Base-by-base conservation (phyloP, 768 basidiomycete species). In the Leucosporidium creatinivorum region DNA sequence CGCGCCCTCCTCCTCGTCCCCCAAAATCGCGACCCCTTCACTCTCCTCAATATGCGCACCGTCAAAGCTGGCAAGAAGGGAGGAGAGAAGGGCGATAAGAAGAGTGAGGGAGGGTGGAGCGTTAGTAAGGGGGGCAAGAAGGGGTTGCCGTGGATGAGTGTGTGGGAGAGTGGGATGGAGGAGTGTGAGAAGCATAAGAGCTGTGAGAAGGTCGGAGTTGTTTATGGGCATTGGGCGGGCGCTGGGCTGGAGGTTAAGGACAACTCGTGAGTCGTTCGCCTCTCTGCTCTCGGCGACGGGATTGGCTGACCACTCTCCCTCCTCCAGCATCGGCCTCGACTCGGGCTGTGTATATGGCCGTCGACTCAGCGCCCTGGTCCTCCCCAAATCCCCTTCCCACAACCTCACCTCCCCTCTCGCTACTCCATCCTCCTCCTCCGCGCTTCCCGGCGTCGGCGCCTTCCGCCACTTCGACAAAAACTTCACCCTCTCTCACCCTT, bases 221-320 rank as follows among this genome's bases (percentile, higher is more conserved):
- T 72, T 6, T 72, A 72, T 36, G 71, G 71, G 0, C 71, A 72
- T 30, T 69, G 71, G 67, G 67, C 67, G 5, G 62, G 56, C 6
- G 62, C 62, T 25, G 70, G 70, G 3, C 19, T 72, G n/a, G 47
- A 63, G 17, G 56, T 67, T 0, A 63, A 66, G 44, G 28, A 57
- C 5, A 62, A 69, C 25, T 58, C 56, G 65, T 68, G 28, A 48
- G 65, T 60, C 21, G 5, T 23, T 18, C 25, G 39, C 36, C 6
- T 10, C n/a, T 44, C 33, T 55, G 10, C 28, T 30, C 21, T 26
- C 26, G n/a, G 26, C 3, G 3, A 9, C 33, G 48, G 8, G 33
- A 33, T 33, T 52, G 17, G 1, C 10, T 49, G 3, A 30, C 5
- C 28, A 8, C 19, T 3, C 8, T 17, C 25, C 31, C n/a, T 21